Evolutionary conservation across 177 flowering plant genomes (phyloP), one percentile per base, ranked within the genome.

Genomic region (Telopea speciosissima): DNA sequence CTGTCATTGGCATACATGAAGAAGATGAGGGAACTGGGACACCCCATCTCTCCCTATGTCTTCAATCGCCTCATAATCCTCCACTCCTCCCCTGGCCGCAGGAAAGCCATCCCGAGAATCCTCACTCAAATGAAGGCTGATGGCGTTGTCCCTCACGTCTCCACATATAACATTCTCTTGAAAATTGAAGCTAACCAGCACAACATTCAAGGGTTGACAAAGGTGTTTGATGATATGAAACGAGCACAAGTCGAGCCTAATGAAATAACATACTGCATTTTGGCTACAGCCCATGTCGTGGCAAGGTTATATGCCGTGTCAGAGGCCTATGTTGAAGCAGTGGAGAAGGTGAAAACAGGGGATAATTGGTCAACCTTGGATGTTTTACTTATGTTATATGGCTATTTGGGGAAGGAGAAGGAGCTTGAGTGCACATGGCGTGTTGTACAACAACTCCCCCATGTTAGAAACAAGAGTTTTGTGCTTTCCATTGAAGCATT

Each of bases 61-160:
- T 93, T 87, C 78, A 93, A 95, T 79, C 92, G 97, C 26, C 61
- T 95, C 65, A 88, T 93, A 63, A 84, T 91, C 64, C 90, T 91
- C 25, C 93, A 92, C 78, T 88, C 97, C 8, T 58, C 61, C 2
- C 85, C 89, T 1, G 72, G 81, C 24, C 87, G 87, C 0, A 84
- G 72, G 81, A 92, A 90, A 59, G 40, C 73, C 23, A 89, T 95
- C 66, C 89, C 87, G 1, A 91, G 76, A 78, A 88, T 95, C 67
- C 85, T 90, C 22, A 88, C 82, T 24, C 99, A 95, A 71, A 95
- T 95, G 97, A 95, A 78, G 83, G 98, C 95, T 25, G 93, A 91
- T 79, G 76, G 83, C 70, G 96, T 93, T 60, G 44, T 72, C 23
- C 89, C 81, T 8, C 96, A 90, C 75, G 89, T 91, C 13, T 93